These are phyloP conservation scores for Neophaeococcomyces aloes DNA, from an alignment of 2,329 filamentous ascomycete genomes.

Conservation along the genomic window DNA sequence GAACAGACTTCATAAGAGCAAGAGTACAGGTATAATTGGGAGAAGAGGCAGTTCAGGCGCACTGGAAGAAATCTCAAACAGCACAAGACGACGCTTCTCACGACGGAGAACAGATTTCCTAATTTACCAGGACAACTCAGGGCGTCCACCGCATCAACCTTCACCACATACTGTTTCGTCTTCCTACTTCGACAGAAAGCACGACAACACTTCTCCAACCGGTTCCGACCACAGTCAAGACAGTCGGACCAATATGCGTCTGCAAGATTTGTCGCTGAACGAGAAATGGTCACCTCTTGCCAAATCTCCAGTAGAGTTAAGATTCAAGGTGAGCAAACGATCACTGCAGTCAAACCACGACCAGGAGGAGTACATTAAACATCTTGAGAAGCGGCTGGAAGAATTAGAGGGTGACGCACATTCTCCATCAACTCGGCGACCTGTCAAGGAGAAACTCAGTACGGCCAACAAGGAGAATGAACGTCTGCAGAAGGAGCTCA, in stretches of 20 bases:
- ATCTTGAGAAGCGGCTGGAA: constrained; percentile 38
- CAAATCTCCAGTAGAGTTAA: constrained; percentile 18
- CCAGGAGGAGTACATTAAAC: constrained; percentile 38
- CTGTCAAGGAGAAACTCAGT: constrained; percentile 21
- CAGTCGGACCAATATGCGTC: constrained; percentile 15
- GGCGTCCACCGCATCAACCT: constrained; percentile 4
- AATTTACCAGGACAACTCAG: constrained; percentile 16
- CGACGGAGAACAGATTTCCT: constrained; percentile 15
- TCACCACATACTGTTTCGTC: constrained; percentile 9
- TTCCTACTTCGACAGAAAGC: constrained; percentile 14
- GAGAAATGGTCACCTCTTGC: constrained; percentile 16
- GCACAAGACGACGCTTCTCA: constrained; percentile 8
- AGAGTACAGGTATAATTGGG: constrained; percentile 6
- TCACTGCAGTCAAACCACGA: constrained; percentile 25
- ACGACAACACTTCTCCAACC: constrained; percentile 14
- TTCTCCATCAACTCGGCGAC: constrained; percentile 26
- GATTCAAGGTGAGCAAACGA: constrained; percentile 12
- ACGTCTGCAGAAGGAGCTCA: constrained; percentile 25
- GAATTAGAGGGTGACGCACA: constrained; percentile 31
- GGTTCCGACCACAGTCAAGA: constrained; percentile 12
- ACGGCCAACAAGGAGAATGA: constrained; percentile 26
- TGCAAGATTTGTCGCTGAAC: constrained; percentile 23
- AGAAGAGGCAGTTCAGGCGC: constrained; percentile 9
- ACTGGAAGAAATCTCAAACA: constrained; percentile 19
- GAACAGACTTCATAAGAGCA: constrained; percentile 11